Base-by-base conservation (phyloP, 169 alveolate genomes). In the Plasmodium reichenowi region DNA sequence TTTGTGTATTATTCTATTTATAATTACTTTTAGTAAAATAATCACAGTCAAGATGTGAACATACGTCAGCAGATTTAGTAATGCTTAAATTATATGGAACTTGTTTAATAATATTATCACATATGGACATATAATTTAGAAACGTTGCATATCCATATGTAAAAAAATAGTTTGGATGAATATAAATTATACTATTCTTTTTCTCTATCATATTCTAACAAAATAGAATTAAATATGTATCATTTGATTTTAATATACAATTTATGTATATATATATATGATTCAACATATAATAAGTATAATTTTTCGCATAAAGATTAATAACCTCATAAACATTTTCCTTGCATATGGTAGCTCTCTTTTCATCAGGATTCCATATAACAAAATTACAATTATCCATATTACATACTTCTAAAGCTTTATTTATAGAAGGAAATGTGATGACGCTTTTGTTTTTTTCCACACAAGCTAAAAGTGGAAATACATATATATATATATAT, bases 111-210 rank as follows among this genome's bases (percentile, higher is more conserved):
- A 72, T 68, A n/a, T 72, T 26, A 52, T 88, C 88, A 66, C 92
- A 88, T 50, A 88, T 62, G 32, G 92, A 64, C 92, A 88, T 68
- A n/a, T 88, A 88, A 67, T 88, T 88, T 66, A 88, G 58, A 52
- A 88, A 88, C 4, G 83, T 70, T 15, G 88, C 67, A 43, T 88
- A 72, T 66, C 92, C 92, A 67, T 71, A 15, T 15, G 91, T 83
- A 32, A 68, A 83, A 67, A 83, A 83, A 70, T 45, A 22, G 58
- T 43, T 72, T 10, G 91, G 91, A 62, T 83, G 68, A 72, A 83
- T 83, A 70, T 83, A 83, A 15, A 85, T 83, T 56, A 83, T 13
- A 26, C 56, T 48, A 29, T 71, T 58, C 24, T 68, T 83, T 63
- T 70, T 83, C 59, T 68, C 85, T 59, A 67, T 62, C 9, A 83